Evolutionary conservation across 2,329 filamentous ascomycete species (phyloP).

Genomic region (Calonectria crousiana): DNA sequence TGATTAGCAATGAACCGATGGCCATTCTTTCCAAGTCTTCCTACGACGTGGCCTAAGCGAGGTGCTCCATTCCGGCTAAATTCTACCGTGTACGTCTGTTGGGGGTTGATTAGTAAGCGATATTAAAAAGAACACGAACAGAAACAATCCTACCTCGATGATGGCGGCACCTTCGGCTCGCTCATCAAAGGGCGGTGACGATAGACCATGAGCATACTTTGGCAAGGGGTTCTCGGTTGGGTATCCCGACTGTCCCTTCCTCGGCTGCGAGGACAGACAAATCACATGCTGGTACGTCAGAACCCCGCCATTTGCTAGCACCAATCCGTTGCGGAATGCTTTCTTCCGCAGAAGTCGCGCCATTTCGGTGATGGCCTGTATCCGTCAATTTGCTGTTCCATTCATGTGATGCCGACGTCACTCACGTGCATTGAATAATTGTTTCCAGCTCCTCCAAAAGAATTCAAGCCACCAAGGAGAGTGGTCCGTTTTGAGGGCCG

Average conservation of each 20-base stretch:
- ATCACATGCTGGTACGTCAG: constrained; percentile 75
- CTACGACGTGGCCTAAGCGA: constrained; percentile 38
- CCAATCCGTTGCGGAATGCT: constrained; percentile 62
- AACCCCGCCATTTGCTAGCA: constrained; percentile 75
- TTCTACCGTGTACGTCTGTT: constrained; percentile 48
- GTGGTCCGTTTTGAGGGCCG: constrained; percentile 65
- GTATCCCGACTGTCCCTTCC: constrained; percentile 27
- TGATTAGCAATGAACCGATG: constrained; percentile 46
- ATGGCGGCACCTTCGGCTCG: constrained; percentile 37
- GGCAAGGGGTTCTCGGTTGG: constrained; percentile 13
- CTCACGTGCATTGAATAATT: constrained; percentile 77
- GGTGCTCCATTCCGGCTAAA: constrained; percentile 38
- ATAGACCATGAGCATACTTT: background rate
- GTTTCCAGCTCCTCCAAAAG: constrained; percentile 77
- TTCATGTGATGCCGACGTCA: background rate
- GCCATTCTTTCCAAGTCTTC: constrained; percentile 30
- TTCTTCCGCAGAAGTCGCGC: constrained; percentile 62
- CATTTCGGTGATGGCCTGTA: constrained; percentile 63
- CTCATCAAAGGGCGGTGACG: constrained; percentile 30
- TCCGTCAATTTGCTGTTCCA: constrained; percentile 40
- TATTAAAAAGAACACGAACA: background rate
- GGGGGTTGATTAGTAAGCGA: background rate
- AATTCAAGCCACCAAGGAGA: constrained; percentile 74
- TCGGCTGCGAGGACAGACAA: constrained; percentile 63
- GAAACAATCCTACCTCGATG: constrained; percentile 37